Evolutionary conservation across 169 alveolate species (phyloP).

Genomic region (Sarcocystis neurona): DNA sequence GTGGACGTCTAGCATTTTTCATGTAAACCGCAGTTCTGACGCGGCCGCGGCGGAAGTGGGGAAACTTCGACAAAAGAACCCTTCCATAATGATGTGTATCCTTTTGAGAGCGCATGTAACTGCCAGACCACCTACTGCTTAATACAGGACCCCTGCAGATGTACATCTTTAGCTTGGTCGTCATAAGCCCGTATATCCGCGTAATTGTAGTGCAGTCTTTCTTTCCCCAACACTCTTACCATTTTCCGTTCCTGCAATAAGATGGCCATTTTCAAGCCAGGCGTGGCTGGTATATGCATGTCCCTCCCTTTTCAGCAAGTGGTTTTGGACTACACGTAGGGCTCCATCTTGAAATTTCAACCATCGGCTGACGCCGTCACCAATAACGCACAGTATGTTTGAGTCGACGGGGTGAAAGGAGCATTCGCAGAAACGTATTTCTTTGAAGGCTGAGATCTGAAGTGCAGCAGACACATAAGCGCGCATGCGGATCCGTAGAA

Average conservation of each 20-base stretch:
- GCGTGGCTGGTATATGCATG: constrained; percentile 77
- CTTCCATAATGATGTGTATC: too few species aligned
- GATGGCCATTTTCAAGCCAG: constrained; percentile 82
- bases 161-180: too few species aligned
- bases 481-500: too few species aligned
- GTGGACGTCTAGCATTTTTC: too few species aligned
- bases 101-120: too few species aligned
- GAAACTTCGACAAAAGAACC: too few species aligned
- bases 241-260: constrained; percentile 84
- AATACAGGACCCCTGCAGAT: too few species aligned
- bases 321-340: constrained; percentile 65
- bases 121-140: too few species aligned
- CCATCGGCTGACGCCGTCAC: constrained; percentile 77
- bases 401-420: constrained; percentile 46
- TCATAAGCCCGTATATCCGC: too few species aligned
- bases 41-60: too few species aligned
- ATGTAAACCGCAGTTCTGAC: too few species aligned
- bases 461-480: background rate
- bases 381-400: constrained; percentile 71
- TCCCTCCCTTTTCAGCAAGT: constrained; percentile 67
- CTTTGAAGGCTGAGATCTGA: background rate
- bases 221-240: constrained; percentile 20
- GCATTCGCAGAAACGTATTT: constrained; percentile 6
- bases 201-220: too few species aligned
- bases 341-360: constrained; percentile 71